Evolutionary conservation across 768 basidiomycete genomes (phyloP), one percentile per base, ranked within the genome.

Genomic region (Lactarius hatsudake): DNA sequence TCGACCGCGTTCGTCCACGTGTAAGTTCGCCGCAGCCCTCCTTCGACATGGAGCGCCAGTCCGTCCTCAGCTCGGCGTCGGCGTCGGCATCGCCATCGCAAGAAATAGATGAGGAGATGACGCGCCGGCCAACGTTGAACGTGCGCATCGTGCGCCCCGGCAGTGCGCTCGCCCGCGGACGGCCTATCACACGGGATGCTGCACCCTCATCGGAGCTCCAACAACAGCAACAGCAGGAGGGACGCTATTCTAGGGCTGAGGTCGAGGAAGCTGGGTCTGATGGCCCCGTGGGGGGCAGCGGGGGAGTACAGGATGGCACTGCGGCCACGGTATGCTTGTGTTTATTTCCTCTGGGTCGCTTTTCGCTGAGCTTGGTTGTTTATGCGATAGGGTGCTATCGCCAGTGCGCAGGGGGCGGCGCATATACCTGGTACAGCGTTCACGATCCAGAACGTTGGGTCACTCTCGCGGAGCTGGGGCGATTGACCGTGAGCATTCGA

Each of bases 401-500:
- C 12, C 26, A 28, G 26, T 28, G 26, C 51, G 6, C 51, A 51
- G 23, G 48, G n/a, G 48, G 12, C 48, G 12, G 23, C 26, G 23
- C 66, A 23, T 48, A 59, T 36, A 45, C 48, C 67, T 30, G 62
- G 68, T 36, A 59, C 67, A 12, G 69, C 70, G 0, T 72, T 74
- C 58, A 72, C 72, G 58, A 74, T 76, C 54, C 69, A 75, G 61
- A 73, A 74, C 61, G 74, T 77, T 48, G 76, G 76, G 23, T 75
- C 74, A 13, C 74, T 77, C 60, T 69, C 76, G 23, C 72, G 74
- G 40, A 76, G 76, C 60, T 77, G 76, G 76, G 72, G 75, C 13
- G 76, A 77, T 59, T 76, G 62, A 72, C 3, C 18, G n/a, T n/a
- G 55, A 48, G 8, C 34, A 12, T 45, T 51, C 40, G 40, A 42